Evolutionary conservation across 2,329 filamentous ascomycete genomes (phyloP).

Genomic region (Nemania abortiva): DNA sequence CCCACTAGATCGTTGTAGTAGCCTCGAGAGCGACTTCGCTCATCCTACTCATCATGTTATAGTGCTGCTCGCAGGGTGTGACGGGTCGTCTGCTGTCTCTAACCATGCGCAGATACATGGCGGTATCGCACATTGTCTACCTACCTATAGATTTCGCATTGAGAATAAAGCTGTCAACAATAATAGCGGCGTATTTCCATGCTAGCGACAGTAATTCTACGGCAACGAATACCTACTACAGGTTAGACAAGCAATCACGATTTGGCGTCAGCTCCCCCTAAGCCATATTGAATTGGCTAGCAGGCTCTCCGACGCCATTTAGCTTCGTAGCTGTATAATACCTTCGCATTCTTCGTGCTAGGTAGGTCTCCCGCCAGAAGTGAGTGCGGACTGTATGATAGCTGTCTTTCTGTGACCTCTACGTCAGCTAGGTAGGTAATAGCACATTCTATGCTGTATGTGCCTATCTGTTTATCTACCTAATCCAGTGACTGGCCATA

Average conservation of each 20-base stretch:
- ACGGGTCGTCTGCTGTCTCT: background rate
- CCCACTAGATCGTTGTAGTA: constrained; percentile 22
- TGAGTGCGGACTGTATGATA: background rate
- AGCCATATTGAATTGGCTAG: constrained; percentile 3
- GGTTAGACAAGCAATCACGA: background rate
- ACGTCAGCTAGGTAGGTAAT: constrained; percentile 33
- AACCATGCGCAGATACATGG: background rate
- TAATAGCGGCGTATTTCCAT: background rate
- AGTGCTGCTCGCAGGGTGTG: too few relatives aligned
- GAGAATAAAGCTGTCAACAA: background rate
- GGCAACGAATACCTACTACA: background rate
- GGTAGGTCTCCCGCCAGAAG: constrained; percentile 7
- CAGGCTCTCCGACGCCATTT: background rate
- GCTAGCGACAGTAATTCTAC: background rate
- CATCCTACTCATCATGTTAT: background rate
- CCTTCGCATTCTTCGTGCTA: background rate
- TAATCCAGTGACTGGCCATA: constrained; percentile 18
- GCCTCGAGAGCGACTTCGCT: constrained; percentile 21
- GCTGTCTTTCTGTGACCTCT: background rate
- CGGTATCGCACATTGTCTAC: background rate
- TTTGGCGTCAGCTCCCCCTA: background rate
- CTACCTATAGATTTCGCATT: too few relatives aligned
- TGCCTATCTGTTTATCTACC: constrained; percentile 12
- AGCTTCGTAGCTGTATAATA: background rate
- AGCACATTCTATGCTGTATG: constrained; percentile 12